Base-by-base conservation (phyloP, 345 rosid species). In the Microthlaspi erraticum region DNA sequence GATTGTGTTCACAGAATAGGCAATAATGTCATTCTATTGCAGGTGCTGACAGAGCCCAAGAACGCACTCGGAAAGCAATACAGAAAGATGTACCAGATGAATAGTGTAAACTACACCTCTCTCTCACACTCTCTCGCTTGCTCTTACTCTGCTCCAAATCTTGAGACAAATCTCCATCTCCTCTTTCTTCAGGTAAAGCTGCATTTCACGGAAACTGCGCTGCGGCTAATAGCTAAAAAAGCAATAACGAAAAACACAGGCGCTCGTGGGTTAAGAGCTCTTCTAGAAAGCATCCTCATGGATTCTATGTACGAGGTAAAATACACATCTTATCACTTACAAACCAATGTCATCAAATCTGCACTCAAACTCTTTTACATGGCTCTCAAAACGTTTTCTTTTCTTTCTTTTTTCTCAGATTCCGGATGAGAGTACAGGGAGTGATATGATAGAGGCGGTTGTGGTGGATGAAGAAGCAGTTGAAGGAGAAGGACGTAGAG, bases 271-370 rank as follows among this genome's bases (percentile, higher is more conserved):
- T 83, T 95, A 73, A 82, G 99, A 64, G 70, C 98, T 46, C 81
- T 95, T 61, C 73, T 95, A 62, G 99, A 95, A 81, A 92, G 69
- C 68, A 87, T 90, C 66, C 85, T 95, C 81, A 86, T 92, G 98
- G 99, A 92, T 60, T 82, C 99, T 64, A 95, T 95, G 99, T 92
- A 92, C 36, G 99, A 95, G 98, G 99, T 95, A 83, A 12, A 12
- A 17, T 50, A 53, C 29, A 26, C 10, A 11, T 43, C 16, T 71
- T 61, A 34, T 10, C 29, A 62, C 37, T 26, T 72, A 3, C 39
- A 12, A 34, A 3, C 6, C 9, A 3, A 34, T 43, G n/a, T 10
- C 32, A 16, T 16, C 13, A 60, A 50, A 7, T 34, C 50, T 1
- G 5, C 9, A 0, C 18, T n/a, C 26, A 50, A 14, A 29, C 37